Evolutionary conservation across 1,284 basidiomycete species (phyloP), one percentile per base, ranked within the genome.

Genomic region (Malassezia sympodialis): DNA sequence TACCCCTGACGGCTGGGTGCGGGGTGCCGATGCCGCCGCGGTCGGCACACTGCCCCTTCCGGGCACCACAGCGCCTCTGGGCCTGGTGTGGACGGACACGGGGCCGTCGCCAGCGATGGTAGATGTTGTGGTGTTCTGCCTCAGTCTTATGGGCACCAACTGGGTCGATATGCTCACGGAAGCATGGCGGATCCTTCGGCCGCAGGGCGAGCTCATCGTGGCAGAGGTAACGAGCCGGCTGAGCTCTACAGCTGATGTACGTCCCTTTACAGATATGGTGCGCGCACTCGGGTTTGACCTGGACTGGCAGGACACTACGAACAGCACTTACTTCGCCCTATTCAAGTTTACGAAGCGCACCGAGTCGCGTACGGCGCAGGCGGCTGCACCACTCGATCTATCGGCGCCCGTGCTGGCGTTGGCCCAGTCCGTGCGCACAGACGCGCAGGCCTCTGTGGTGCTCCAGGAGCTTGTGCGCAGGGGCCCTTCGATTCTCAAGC

Each of bases 91-190:
- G 49, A 32, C 28, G 2, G 37, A 27, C 21, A 8, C 30, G 17
- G 17, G 40, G 6, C 31, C 26, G 17, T 52, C 59, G 2, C 56
- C 59, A 0, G 65, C 87, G 60, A 76, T 94, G 5, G 88, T 88
- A 3, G 93, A 99, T 70, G 84, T 88, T 5, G 90, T 84, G 1
- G 85, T 98, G 26, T 98, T 90, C 73, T 89, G 90, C 39, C 79
- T 99, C 58, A 93, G 89, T 68, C 78, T 99, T 58, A 99, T 99
- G 94, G 88, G 89, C 32, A 88, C 85, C 10, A 96, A 99, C 74
- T 99, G 94, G 94, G 81, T 89, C 14, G 81, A 81, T 23, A 90
- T 89, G 73, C 80, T 96, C 32, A 80, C 86, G 28, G 93, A 99
- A 75, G 87, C 87, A 3, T 87, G 87, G 81, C 79, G 94, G 56